These are phyloP conservation scores for Nigrograna mackinnonii DNA, from an alignment of 2,329 filamentous ascomycete species.

Conservation along the genomic window DNA sequence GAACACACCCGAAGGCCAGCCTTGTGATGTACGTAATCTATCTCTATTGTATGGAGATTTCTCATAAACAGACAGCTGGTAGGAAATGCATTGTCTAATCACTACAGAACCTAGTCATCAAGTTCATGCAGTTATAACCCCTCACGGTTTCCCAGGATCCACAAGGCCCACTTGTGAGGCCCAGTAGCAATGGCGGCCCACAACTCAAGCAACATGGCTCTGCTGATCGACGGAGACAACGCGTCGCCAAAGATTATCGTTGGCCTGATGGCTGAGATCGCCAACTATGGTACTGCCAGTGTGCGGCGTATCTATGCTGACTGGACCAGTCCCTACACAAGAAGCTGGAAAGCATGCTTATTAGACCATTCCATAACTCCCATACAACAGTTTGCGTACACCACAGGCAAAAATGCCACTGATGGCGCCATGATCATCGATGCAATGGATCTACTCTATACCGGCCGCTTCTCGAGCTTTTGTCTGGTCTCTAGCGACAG, in stretches of 20 bases:
- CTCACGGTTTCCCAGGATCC: too few species aligned
- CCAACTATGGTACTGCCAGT: constrained; percentile 34
- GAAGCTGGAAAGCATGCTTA: constrained; percentile 23
- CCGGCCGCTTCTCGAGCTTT: constrained; percentile 34
- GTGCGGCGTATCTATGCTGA: constrained; percentile 34
- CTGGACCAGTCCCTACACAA: constrained; percentile 25
- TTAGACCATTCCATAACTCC: constrained; percentile 26
- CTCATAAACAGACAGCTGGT: too few species aligned
- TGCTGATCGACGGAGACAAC: constrained; percentile 30
- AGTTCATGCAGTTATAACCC: too few species aligned
- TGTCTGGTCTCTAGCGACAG: constrained; percentile 41
- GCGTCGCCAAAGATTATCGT: constrained; percentile 23
- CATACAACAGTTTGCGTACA: constrained; percentile 34
- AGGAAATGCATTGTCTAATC: too few species aligned
- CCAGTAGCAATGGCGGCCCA: not conserved
- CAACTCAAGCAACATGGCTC: constrained; percentile 7
- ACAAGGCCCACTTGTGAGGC: too few species aligned
- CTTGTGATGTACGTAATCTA: too few species aligned
- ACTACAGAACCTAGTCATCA: too few species aligned
- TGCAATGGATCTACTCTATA: constrained; percentile 40
- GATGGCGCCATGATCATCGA: constrained; percentile 41
- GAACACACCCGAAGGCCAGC: too few species aligned
- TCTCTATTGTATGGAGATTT: too few species aligned
- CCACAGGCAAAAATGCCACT: constrained; percentile 33
- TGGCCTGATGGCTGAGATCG: constrained; percentile 32